These are phyloP conservation scores for Spizellomyces punctatus DNA, from an alignment of 192 early-diverging fungal genomes.

Conservation along the genomic window DNA sequence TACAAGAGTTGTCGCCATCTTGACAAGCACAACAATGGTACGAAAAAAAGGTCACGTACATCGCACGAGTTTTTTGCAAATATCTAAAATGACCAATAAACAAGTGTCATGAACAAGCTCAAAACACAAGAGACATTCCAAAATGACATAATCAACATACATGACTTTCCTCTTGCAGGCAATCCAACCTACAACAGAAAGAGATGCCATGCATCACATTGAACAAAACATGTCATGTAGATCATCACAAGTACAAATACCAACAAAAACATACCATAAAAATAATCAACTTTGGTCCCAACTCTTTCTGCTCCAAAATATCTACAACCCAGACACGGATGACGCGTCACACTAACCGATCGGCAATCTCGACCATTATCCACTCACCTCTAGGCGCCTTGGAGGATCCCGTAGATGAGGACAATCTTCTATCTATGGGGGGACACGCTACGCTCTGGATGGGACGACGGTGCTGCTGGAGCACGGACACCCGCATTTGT, in stretches of 20 bases:
- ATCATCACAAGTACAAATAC: background rate
- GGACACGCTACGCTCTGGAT: too few relatives aligned
- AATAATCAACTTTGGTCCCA: conserved; percentile 90
- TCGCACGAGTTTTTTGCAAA: conserved; percentile 93
- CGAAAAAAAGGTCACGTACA: conserved; percentile 60
- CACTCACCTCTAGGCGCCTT: too few relatives aligned
- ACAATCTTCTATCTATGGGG: too few relatives aligned
- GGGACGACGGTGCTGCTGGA: too few relatives aligned
- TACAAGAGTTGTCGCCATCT: background rate
- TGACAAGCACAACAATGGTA: background rate
- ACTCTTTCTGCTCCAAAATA: conserved; percentile 58
- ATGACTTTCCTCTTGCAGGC: conserved; percentile 90
- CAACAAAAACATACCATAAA: conserved; percentile 72
- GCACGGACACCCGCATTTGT: too few relatives aligned
- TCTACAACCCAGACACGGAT: too few relatives aligned
- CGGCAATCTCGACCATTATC: too few relatives aligned
- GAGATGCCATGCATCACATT: too few relatives aligned
- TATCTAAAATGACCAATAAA: conserved; percentile 58
- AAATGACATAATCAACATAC: conserved; percentile 35
- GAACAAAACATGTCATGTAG: background rate
- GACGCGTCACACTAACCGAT: too few relatives aligned
- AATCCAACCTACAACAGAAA: conserved; percentile 84
- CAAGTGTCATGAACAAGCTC: conserved; percentile 8
- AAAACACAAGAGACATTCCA: background rate
- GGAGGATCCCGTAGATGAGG: too few relatives aligned